Percentiles rank a stretch among this genome's conserved stretches.
Conservation (phyloP, 805 yeast genomes). For the Metschnikowia colocasiae region DNA sequence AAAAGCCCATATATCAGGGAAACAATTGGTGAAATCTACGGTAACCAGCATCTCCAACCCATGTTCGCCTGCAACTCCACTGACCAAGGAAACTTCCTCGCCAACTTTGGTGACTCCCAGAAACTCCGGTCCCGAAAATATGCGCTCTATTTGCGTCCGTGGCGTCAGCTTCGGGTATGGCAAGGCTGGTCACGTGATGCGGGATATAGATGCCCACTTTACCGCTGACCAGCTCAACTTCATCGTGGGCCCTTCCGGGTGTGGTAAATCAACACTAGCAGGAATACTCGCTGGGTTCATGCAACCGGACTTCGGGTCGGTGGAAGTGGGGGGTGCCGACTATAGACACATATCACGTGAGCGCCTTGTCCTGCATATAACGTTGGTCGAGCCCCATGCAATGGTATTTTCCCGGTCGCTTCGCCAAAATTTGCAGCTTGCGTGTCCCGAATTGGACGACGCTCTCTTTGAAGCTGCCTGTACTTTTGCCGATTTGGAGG, state of each 20-base stretch:
- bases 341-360: constrained; percentile 38
- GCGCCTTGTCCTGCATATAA: constrained; percentile 61
- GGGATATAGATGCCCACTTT: constrained; percentile 45
- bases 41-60: constrained; percentile 4
- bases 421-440: constrained; percentile 18
- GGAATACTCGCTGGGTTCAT: constrained; percentile 62
- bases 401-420: constrained; percentile 44
- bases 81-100: not conserved
- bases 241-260: constrained; percentile 84
- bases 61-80: not conserved
- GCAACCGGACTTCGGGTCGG: constrained; percentile 46
- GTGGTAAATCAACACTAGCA: constrained; percentile 86
- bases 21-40: not conserved
- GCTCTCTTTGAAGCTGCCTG: constrained; percentile 42
- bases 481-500: constrained; percentile 47
- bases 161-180: constrained; percentile 63
- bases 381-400: constrained; percentile 71
- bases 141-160: not conserved
- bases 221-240: constrained; percentile 49
- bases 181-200: constrained; percentile 41
- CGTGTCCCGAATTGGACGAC: constrained; percentile 7
- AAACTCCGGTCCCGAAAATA: not conserved
- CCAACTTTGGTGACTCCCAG: not conserved
- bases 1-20: not conserved
- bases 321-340: constrained; percentile 54